These are phyloP conservation scores for Sphaerostilbella broomeana DNA, from an alignment of 2,329 filamentous ascomycete species.

Conservation along the genomic window DNA sequence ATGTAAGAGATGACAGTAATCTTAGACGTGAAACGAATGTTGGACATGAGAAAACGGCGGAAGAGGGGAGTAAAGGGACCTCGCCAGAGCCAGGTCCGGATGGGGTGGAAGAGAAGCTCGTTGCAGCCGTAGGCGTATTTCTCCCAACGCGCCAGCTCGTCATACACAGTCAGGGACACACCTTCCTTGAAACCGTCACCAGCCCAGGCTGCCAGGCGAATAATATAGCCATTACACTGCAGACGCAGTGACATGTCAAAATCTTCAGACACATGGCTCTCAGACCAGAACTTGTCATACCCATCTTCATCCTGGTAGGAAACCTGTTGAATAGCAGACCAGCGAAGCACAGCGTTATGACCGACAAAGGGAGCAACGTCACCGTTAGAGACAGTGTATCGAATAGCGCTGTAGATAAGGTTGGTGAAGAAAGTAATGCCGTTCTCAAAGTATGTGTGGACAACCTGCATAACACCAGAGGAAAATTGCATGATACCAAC, in stretches of 20 bases:
- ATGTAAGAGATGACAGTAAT: slow-evolving; percentile 71
- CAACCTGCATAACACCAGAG: slow-evolving; percentile 73
- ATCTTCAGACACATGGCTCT: slow-evolving; percentile 73
- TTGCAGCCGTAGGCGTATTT: slow-evolving; percentile 83
- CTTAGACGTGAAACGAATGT: slow-evolving; percentile 69
- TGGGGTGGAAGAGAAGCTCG: slow-evolving; percentile 73
- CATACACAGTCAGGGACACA: slow-evolving; percentile 76
- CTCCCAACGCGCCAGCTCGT: slow-evolving; percentile 79
- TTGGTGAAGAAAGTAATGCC: slow-evolving; percentile 68
- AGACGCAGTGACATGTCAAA: slow-evolving; percentile 77
- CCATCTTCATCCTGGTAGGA: slow-evolving; percentile 63
- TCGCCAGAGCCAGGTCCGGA: slow-evolving; percentile 63
- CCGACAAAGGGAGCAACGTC: slow-evolving; percentile 75
- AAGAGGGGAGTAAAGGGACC: slow-evolving; percentile 78
- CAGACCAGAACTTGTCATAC: slow-evolving; percentile 76
- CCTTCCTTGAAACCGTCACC: slow-evolving; percentile 77
- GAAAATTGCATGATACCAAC: slow-evolving; percentile 75
- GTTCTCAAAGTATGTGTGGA: slow-evolving; percentile 65
- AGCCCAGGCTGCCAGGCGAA: slow-evolving; percentile 66
- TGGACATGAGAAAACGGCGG: slow-evolving; percentile 63
- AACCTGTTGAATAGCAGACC: slow-evolving; percentile 68
- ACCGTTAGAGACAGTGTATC: slow-evolving; percentile 69
- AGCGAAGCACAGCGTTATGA: slow-evolving; percentile 72
- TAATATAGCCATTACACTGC: slow-evolving; percentile 65
- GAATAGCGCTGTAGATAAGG: slow-evolving; percentile 69